phyloP scores from a whole-genome alignment of 805 yeast genomes.

The Barnettozyma californica region DNA sequence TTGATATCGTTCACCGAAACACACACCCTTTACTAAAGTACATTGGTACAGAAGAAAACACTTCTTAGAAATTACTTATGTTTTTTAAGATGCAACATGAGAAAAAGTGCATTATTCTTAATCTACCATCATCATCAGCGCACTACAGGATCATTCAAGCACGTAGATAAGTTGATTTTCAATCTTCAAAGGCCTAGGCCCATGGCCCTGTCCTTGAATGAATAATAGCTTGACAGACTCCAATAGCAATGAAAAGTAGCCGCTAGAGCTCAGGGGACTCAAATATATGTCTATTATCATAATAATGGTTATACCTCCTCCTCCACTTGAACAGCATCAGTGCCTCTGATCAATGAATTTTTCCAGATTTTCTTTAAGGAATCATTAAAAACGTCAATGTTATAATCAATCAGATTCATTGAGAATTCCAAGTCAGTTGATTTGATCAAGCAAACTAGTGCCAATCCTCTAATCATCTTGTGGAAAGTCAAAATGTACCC shows the following conservation, averaged over 20 bases:
- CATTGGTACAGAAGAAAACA: no score
- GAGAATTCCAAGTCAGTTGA: constrained; percentile 39
- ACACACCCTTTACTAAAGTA: no score
- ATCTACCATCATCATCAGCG: no score
- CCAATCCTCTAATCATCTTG: constrained; percentile 90
- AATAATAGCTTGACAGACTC: background rate
- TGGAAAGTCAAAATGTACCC: constrained; percentile 81
- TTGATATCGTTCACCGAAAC: no score
- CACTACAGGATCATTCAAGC: no score
- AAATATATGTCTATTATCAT: background rate
- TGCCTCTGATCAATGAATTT: constrained; percentile 32
- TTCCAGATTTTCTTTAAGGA: constrained; percentile 64
- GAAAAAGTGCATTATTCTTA: no score
- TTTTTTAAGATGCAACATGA: no score
- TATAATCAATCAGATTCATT: constrained; percentile 76
- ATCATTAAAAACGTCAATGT: constrained; percentile 73
- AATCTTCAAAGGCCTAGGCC: no score
- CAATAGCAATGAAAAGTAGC: background rate
- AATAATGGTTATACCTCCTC: background rate
- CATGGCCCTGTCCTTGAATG: no score
- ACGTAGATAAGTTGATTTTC: no score
- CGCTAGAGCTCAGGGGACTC: background rate
- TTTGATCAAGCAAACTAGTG: constrained; percentile 81
- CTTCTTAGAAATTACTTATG: no score
- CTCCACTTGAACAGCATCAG: constrained; percentile 11